Conservation (phyloP, 495 filamentous ascomycete genomes). For the Aeminium ludgeri region DNA sequence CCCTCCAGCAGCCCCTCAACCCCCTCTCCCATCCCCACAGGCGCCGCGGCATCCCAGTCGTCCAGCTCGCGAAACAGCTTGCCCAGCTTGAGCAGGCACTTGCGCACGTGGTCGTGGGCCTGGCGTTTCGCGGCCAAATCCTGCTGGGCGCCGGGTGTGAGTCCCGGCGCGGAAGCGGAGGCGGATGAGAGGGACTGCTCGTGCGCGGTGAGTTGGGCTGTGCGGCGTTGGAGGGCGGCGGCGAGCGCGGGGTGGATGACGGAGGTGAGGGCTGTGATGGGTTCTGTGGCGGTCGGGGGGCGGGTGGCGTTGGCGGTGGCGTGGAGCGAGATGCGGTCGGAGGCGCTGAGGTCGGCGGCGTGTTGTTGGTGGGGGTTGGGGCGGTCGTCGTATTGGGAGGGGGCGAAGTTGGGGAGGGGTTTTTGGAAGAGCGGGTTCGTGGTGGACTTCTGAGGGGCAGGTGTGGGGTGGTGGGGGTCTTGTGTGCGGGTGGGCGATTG, state of each 20-base stretch:
- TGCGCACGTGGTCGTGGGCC: conserved; percentile 65
- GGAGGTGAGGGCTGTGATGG: conserved; percentile 48
- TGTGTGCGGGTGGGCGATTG: too few relatives aligned
- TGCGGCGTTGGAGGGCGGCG: conserved; percentile 67
- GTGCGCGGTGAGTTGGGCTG: conserved; percentile 42
- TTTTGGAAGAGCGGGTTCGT: conserved; percentile 20
- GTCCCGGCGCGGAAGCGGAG: conserved; percentile 2
- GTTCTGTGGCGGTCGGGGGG: conserved; percentile 12
- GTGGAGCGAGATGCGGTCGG: conserved; percentile 17
- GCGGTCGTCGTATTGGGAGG: conserved; percentile 9
- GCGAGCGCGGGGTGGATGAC: conserved; percentile 85
- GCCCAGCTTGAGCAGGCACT: conserved; percentile 57
- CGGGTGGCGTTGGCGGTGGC: conserved; percentile 5
- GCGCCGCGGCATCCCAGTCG: conserved; percentile 59
- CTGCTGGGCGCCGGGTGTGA: conserved; percentile 1
- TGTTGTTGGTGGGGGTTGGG: conserved; percentile 9
- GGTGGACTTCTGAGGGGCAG: not conserved
- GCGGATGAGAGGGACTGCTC: conserved; percentile 26
- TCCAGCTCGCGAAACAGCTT: conserved; percentile 76
- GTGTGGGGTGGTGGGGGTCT: too few relatives aligned
- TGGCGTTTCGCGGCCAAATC: conserved; percentile 43
- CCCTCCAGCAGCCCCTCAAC: conserved; percentile 78
- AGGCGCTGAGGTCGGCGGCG: conserved; percentile 13
- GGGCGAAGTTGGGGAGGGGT: conserved; percentile 7
- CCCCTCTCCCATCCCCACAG: conserved; percentile 81